Conservation (phyloP, 2,329 filamentous ascomycete species). For the Purpureocillium takamizusanense region DNA sequence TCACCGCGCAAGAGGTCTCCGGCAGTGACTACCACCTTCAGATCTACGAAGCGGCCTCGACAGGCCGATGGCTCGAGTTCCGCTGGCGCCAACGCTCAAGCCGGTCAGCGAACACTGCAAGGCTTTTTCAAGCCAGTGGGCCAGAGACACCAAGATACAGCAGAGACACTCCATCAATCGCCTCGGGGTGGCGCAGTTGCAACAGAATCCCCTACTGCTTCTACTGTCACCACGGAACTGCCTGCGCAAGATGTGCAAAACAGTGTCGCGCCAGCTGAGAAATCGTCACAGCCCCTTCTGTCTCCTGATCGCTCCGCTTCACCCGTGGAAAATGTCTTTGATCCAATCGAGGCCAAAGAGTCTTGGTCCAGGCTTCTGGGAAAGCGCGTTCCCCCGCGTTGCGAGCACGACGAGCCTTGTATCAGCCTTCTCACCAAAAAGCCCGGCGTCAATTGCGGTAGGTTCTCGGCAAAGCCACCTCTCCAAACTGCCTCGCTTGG, state of each 20-base stretch:
- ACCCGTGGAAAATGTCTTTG: conserved; percentile 37
- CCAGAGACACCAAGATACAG: neutral
- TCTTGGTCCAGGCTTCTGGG: conserved; percentile 80
- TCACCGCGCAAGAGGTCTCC: neutral
- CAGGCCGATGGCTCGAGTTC: conserved; percentile 9
- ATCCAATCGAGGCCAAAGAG: conserved; percentile 66
- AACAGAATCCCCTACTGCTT: neutral
- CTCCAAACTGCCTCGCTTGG: neutral
- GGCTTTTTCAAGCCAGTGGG: conserved; percentile 64
- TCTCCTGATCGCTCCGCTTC: neutral
- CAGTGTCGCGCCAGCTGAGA: too few species aligned
- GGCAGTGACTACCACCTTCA: conserved; percentile 5
- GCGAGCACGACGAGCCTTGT: conserved; percentile 84
- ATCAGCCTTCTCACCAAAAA: conserved; percentile 81
- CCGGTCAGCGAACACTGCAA: conserved; percentile 51
- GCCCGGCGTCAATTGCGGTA: conserved; percentile 70
- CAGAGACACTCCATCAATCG: neutral
- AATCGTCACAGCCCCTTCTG: too few species aligned
- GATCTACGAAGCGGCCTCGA: conserved; percentile 6
- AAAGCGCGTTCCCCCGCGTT: conserved; percentile 64
- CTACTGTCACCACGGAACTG: too few species aligned
- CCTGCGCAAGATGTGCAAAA: too few species aligned
- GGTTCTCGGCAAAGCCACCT: conserved; percentile 14
- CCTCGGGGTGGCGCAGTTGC: neutral
- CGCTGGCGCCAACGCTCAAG: conserved; percentile 21